Percentiles rank a stretch among this genome's conserved stretches.
phyloP scores from a whole-genome alignment of 2,329 filamentous ascomycete genomes.

The Verticillium zaregamsianum region DNA sequence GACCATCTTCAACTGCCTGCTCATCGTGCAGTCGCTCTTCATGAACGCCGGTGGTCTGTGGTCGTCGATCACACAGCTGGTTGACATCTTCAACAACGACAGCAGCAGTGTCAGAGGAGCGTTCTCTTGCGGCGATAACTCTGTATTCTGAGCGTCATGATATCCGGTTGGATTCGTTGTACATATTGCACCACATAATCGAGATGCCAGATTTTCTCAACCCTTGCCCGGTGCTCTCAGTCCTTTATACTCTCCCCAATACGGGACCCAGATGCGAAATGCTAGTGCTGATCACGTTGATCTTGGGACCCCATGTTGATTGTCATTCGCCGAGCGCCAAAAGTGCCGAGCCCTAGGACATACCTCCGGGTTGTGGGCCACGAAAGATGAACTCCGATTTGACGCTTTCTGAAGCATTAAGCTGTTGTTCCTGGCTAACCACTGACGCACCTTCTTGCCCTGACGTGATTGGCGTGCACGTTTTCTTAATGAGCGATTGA shows the following conservation, averaged over 20 bases:
- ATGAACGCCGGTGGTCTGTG: slow-evolving; percentile 30
- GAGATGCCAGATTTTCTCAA: not conserved
- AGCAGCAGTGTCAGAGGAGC: slow-evolving; percentile 23
- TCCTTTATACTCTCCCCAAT: too few relatives aligned
- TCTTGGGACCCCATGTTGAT: too few relatives aligned
- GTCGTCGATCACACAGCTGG: slow-evolving; percentile 25
- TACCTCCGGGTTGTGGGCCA: not conserved
- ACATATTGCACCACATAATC: not conserved
- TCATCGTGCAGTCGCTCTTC: slow-evolving; percentile 26
- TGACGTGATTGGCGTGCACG: not conserved
- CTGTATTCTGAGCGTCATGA: slow-evolving; percentile 17
- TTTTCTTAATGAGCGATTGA: too few relatives aligned
- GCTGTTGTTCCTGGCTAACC: not conserved
- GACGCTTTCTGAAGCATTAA: too few relatives aligned
- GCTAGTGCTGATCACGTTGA: too few relatives aligned
- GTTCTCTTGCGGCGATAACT: slow-evolving; percentile 29
- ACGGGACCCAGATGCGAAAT: too few relatives aligned
- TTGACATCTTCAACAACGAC: slow-evolving; percentile 23
- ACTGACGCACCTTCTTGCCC: not conserved
- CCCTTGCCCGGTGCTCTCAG: not conserved
- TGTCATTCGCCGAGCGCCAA: too few relatives aligned
- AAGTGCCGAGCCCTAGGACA: not conserved
- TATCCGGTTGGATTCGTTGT: not conserved
- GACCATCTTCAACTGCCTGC: slow-evolving; percentile 23
- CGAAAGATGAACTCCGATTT: too few relatives aligned